A percentile compares a stretch with the other conserved stretches of the same genome.
These are phyloP conservation scores for Wickerhamiella brachini DNA, from an alignment of 805 yeast genomes.

Conservation along the genomic window DNA sequence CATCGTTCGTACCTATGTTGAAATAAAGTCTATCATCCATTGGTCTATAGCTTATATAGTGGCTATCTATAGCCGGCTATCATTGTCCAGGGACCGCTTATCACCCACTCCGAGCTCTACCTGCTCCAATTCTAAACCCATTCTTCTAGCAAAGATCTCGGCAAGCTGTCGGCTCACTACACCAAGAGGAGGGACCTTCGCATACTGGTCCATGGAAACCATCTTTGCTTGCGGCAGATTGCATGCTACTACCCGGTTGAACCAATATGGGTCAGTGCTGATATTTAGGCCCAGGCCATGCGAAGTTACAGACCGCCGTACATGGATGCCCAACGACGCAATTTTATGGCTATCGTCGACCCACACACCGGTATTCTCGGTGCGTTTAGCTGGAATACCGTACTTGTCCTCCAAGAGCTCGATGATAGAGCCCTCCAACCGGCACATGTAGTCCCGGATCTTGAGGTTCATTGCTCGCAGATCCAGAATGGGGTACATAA, in stretches of 20 bases:
- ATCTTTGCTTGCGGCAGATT: slow-evolving; percentile 63
- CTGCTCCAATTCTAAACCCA: background rate
- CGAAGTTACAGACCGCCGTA: slow-evolving; percentile 69
- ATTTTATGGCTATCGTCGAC: slow-evolving; percentile 44
- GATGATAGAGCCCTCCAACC: slow-evolving; percentile 46
- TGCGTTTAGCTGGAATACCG: slow-evolving; percentile 35
- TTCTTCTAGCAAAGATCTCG: background rate
- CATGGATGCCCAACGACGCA: slow-evolving; percentile 81
- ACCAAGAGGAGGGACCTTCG: background rate
- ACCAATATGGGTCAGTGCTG: slow-evolving; percentile 52
- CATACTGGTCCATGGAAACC: slow-evolving; percentile 23
- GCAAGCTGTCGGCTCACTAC: slow-evolving; percentile 1
- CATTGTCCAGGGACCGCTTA: too few species aligned
- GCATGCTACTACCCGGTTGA: slow-evolving; percentile 70
- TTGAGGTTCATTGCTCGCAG: slow-evolving; percentile 46
- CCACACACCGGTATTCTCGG: slow-evolving; percentile 87
- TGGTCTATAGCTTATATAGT: too few species aligned
- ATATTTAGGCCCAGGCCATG: slow-evolving; percentile 85
- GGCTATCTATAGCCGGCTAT: too few species aligned
- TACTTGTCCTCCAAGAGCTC: slow-evolving; percentile 28
- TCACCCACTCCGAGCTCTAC: background rate
- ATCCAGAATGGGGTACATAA: slow-evolving; percentile 68
- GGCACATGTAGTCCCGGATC: slow-evolving; percentile 51
- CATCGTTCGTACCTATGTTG: too few species aligned
- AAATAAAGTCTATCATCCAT: too few species aligned